These are phyloP conservation scores for Solanum boliviense DNA, from an alignment of 257 asterid species.

Conservation along the genomic window DNA sequence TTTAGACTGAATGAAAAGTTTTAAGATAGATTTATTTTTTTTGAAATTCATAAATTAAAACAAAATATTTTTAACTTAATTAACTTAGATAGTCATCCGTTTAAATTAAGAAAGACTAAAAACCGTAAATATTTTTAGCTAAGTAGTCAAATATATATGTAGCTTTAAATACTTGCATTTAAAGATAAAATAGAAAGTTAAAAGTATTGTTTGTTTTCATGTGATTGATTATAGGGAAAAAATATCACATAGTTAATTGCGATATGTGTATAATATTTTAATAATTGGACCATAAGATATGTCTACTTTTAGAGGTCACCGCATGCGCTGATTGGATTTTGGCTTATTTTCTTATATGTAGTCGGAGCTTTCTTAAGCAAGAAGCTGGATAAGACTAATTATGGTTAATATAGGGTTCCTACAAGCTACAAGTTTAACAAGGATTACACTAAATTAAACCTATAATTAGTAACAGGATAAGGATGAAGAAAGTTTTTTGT, in stretches of 20 bases:
- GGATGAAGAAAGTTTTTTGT: neutral
- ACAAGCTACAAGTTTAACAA: neutral
- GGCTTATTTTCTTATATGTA: neutral
- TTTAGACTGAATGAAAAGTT: neutral
- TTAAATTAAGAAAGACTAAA: no score
- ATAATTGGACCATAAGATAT: neutral
- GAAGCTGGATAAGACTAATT: neutral
- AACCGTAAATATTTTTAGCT: neutral
- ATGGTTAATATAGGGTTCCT: neutral
- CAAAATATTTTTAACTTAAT: neutral
- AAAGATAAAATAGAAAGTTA: neutral
- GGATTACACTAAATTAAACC: neutral
- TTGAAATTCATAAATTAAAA: neutral
- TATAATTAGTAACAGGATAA: neutral
- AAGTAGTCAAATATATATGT: neutral
- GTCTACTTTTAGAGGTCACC: neutral
- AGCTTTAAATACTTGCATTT: neutral
- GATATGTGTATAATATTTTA: neutral
- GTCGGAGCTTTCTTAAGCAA: neutral
- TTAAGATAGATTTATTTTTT: neutral
- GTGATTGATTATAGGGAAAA: neutral
- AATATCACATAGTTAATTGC: neutral
- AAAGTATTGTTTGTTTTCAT: no score
- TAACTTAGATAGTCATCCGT: neutral
- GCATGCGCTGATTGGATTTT: neutral